These are phyloP conservation scores for Aspergillus spinulosporus DNA, from an alignment of 2,329 filamentous ascomycete genomes.

Conservation along the genomic window DNA sequence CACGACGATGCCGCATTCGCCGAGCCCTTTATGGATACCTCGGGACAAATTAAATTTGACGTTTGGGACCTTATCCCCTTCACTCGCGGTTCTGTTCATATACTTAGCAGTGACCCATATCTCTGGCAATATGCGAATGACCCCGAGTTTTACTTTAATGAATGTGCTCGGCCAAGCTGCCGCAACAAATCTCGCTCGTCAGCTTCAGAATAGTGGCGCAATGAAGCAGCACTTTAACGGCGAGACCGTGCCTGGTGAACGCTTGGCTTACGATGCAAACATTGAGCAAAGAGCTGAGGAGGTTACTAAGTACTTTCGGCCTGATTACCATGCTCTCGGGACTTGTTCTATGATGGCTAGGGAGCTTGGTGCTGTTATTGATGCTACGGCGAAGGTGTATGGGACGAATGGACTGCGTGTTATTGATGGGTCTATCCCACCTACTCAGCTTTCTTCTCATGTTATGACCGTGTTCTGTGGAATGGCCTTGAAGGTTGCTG, in stretches of 20 bases:
- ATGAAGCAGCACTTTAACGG: slow-evolving; percentile 22
- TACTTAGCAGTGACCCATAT: slow-evolving; percentile 29
- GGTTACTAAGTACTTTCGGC: slow-evolving; percentile 27
- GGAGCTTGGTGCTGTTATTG: slow-evolving; percentile 37
- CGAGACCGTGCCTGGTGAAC: background rate
- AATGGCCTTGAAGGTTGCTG: slow-evolving; percentile 30
- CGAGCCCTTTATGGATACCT: slow-evolving; percentile 32
- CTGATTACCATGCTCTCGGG: slow-evolving; percentile 33
- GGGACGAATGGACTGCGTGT: slow-evolving; percentile 37
- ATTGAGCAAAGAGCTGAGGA: slow-evolving; percentile 28
- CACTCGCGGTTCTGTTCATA: slow-evolving; percentile 29
- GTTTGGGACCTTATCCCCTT: slow-evolving; percentile 34
- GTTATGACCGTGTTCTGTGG: slow-evolving; percentile 35
- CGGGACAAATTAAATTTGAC: slow-evolving; percentile 27
- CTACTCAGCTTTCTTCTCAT: slow-evolving; percentile 34
- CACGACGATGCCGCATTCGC: slow-evolving; percentile 28
- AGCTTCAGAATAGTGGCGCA: slow-evolving; percentile 20
- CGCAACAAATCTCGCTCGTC: slow-evolving; percentile 28
- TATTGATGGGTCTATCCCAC: slow-evolving; percentile 39
- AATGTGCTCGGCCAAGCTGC: slow-evolving; percentile 30
- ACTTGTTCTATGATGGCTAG: slow-evolving; percentile 37
- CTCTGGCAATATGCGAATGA: slow-evolving; percentile 25
- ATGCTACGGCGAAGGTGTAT: slow-evolving; percentile 31
- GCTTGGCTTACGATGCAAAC: background rate
- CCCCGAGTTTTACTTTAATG: slow-evolving; percentile 30